Base-by-base conservation (phyloP, 768 basidiomycete species). In the Macrolepiota dolichaula region DNA sequence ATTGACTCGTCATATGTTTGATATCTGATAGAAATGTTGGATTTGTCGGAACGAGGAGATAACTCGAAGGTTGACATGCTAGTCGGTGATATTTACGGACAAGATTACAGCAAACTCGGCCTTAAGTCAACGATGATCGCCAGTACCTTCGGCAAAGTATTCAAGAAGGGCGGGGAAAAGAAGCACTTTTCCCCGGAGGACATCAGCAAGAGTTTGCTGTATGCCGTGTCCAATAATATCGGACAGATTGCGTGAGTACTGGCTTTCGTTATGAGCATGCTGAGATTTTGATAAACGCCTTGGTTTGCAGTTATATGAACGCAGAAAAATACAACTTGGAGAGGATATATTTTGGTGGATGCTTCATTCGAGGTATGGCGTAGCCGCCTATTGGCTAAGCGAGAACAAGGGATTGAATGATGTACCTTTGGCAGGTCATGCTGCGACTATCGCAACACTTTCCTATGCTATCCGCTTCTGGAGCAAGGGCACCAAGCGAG, bases 391-490 rank as follows among this genome's bases (percentile, higher is more conserved):
- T 55, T 57, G 51, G 5, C 24, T 29, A 59, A 59, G 22, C 44
- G 37, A 60, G 50, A 32, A 52, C 32, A 49, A 50, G 11, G 51
- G 42, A 61, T 44, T 47, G 35, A 60, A 35, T 66, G 42, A 66
- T 66, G 32, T 64, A 46, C 17, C 59, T 55, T 60, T 59, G 62
- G 25, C 72, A 96, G 95, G 97, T 17, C 97, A 98, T 70, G 90
- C 96, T 49, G 92, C 96, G 36, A 99, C 97, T 32, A 96, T 99
- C 69, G 90, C 94, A 17, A 98, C 97, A 17, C 80, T 98, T 55
- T 98, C 97, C 22, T 99, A 99, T 75, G 97, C 97, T 22, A 98
- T 99, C 74, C 88, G 97, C 17, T 99, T 98, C 78, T 99, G 97
- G 97, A 96, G 94, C 68, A 96, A 96, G 72, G 97, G 97, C 0